Conservation (phyloP, 2,329 filamentous ascomycete genomes). For the Fusarium sp. region DNA sequence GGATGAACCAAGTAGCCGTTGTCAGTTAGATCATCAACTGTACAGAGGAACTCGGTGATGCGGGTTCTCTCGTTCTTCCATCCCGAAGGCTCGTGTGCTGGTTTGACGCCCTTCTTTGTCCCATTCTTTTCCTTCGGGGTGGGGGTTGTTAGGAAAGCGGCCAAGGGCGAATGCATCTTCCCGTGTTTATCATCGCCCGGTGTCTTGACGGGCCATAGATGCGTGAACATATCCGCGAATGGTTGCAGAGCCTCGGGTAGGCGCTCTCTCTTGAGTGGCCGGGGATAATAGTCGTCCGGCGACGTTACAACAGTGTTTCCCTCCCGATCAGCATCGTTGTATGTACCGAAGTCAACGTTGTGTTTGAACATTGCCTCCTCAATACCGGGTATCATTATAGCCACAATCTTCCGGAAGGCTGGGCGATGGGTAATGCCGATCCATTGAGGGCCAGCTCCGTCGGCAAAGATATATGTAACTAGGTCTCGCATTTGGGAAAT, state of each 20-base stretch:
- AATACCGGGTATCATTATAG: conserved; percentile 90
- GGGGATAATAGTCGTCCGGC: conserved; percentile 70
- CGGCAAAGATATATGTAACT: conserved; percentile 73
- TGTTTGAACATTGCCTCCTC: conserved; percentile 90
- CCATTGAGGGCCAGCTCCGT: conserved; percentile 72
- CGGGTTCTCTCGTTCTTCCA: conserved; percentile 81
- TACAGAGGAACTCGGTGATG: conserved; percentile 82
- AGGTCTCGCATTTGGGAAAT: conserved; percentile 71
- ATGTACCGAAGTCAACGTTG: conserved; percentile 58
- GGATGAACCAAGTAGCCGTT: conserved; percentile 90
- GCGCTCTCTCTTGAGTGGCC: conserved; percentile 58
- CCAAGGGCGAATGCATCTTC: conserved; percentile 86
- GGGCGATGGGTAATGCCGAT: conserved; percentile 69
- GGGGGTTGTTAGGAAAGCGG: conserved; percentile 82
- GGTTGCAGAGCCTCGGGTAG: conserved; percentile 67
- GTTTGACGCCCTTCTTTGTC: conserved; percentile 66
- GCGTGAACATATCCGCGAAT: conserved; percentile 83
- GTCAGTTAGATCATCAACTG: conserved; percentile 77
- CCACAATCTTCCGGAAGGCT: conserved; percentile 80
- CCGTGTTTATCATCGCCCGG: conserved; percentile 85
- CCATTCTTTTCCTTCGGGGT: conserved; percentile 72
- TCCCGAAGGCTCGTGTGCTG: conserved; percentile 68
- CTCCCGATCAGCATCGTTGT: conserved; percentile 51
- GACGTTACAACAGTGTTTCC: conserved; percentile 49
- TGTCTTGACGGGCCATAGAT: conserved; percentile 88